Evolutionary conservation across 305 asterid genomes (phyloP).

Genomic region (Fraxinus sp.): DNA sequence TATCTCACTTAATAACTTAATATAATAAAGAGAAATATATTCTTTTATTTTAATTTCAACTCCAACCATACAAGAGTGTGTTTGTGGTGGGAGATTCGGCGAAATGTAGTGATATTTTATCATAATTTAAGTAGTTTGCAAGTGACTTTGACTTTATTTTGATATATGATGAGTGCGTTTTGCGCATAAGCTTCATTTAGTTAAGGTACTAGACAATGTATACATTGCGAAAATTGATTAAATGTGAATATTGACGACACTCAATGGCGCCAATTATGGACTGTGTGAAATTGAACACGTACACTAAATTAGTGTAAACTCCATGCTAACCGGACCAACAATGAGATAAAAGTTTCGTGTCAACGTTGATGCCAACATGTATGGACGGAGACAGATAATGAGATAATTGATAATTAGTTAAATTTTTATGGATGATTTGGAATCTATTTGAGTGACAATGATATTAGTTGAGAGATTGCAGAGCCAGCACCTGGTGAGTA

Average conservation of each 20-base stretch:
- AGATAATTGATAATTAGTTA: background rate
- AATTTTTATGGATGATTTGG: background rate
- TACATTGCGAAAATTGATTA: background rate
- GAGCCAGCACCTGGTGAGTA: background rate
- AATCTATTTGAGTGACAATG: background rate
- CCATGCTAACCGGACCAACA: background rate
- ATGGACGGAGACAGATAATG: background rate
- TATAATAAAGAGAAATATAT: background rate
- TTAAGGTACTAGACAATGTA: background rate
- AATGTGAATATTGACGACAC: background rate
- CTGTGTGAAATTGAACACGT: background rate
- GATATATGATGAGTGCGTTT: background rate
- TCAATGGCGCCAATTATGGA: background rate
- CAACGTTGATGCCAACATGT: background rate
- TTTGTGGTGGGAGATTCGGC: background rate
- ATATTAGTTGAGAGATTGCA: background rate
- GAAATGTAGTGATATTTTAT: background rate
- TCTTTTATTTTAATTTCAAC: background rate
- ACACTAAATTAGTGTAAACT: background rate
- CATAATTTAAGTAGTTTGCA: background rate
- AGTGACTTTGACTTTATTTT: background rate
- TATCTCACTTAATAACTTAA: background rate
- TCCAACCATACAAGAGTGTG: background rate
- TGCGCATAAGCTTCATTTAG: background rate
- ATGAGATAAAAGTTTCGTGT: background rate